Conservation (phyloP, 176 grass and related monocot genomes). For the Cenchrus americanus region DNA sequence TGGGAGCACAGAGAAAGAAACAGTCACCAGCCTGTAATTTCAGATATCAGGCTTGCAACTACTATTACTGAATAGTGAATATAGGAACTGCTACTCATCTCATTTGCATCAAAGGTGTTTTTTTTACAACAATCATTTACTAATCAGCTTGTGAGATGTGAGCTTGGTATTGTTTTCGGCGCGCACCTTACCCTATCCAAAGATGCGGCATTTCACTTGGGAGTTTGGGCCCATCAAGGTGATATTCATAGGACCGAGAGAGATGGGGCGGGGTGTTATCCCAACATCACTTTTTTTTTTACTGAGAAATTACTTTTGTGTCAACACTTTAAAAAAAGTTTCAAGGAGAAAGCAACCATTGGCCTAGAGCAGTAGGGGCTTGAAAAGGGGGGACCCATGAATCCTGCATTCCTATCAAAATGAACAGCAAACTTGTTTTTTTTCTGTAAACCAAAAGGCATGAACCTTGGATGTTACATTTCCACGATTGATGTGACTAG, state of each 20-base stretch:
- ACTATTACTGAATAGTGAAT: neutral
- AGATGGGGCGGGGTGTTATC: neutral
- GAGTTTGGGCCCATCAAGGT: constrained; percentile 40
- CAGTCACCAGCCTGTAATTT: constrained; percentile 26
- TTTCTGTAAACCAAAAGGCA: constrained; percentile 1
- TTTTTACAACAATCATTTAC: no score
- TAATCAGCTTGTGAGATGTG: constrained; percentile 17
- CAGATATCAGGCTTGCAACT: neutral
- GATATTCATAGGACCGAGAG: constrained; percentile 22
- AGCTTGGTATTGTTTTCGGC: neutral
- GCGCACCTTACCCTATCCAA: constrained; percentile 42
- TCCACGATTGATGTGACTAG: neutral
- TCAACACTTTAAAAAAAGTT: neutral
- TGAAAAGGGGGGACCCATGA: neutral
- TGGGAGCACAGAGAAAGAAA: neutral
- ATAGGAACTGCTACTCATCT: no score
- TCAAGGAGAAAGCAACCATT: neutral
- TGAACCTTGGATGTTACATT: constrained; percentile 4
- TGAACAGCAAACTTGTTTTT: constrained; percentile 20
- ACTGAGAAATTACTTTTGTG: neutral
- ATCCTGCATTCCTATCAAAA: constrained; percentile 9
- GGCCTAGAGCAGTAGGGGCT: neutral
- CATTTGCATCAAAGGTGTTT: no score
- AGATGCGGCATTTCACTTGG: constrained; percentile 43
- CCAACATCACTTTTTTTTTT: no score